Conservation (phyloP, 345 rosid genomes). For the Garcia nutans region DNA sequence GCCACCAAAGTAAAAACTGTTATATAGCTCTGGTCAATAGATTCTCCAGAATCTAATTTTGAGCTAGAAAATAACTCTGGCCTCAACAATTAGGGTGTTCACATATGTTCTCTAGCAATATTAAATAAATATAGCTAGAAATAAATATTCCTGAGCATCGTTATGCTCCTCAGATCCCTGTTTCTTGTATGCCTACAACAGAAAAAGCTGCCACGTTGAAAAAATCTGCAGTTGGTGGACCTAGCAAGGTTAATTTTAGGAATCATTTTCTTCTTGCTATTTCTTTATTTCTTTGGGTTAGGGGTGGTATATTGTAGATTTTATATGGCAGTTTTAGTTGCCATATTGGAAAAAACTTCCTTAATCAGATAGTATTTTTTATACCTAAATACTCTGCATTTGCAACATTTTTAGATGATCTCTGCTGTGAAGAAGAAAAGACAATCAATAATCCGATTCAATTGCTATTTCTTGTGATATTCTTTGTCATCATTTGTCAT, state of each 20-base stretch:
- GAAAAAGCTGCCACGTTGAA: background rate
- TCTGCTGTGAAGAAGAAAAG: background rate
- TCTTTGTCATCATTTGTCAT: background rate
- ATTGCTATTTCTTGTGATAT: background rate
- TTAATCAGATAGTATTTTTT: background rate
- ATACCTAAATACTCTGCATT: background rate
- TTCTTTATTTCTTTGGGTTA: background rate
- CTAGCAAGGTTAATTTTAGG: background rate
- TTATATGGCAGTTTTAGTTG: background rate
- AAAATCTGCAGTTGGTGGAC: background rate
- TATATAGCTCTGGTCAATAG: background rate
- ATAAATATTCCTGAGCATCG: background rate
- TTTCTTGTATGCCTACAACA: background rate
- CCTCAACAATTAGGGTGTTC: background rate
- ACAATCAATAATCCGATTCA: background rate
- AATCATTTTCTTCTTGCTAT: background rate
- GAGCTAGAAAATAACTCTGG: background rate
- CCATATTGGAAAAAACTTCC: background rate
- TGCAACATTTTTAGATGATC: background rate
- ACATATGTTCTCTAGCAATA: background rate
- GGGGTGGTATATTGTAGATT: too few species aligned
- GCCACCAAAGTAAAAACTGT: too few species aligned
- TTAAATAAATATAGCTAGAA: background rate
- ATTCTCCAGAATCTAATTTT: background rate
- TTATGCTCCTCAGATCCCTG: background rate